These are phyloP conservation scores for Ambrosiella xylebori DNA, from an alignment of 2,329 filamentous ascomycete genomes.

Conservation along the genomic window DNA sequence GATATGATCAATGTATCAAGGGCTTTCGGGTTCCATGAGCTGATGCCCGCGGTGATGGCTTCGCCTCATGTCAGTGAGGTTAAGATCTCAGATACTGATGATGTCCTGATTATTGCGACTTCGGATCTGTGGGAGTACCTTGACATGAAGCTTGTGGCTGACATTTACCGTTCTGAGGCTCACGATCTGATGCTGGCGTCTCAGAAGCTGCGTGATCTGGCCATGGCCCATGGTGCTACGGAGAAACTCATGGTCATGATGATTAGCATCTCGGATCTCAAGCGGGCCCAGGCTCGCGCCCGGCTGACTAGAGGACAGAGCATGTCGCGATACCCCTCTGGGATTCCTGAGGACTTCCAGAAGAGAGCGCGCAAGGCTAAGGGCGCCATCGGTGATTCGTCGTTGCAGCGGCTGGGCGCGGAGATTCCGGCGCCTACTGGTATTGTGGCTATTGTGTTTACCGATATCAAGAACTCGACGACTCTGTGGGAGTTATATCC, in stretches of 20 bases:
- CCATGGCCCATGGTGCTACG: slow-evolving; percentile 85
- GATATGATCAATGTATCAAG: slow-evolving; percentile 81
- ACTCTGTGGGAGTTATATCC: slow-evolving; percentile 91
- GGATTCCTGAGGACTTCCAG: slow-evolving; percentile 50
- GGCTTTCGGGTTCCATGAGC: slow-evolving; percentile 84
- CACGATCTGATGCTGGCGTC: slow-evolving; percentile 86
- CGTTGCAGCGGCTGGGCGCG: slow-evolving; percentile 67
- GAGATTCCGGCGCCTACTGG: slow-evolving; percentile 85
- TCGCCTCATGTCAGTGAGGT: slow-evolving; percentile 69
- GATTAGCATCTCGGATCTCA: slow-evolving; percentile 78
- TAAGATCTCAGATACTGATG: slow-evolving; percentile 70
- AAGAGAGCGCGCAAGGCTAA: slow-evolving; percentile 49
- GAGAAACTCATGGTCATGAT: slow-evolving; percentile 99
- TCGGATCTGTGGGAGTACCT: slow-evolving; percentile 92
- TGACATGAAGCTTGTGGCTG: slow-evolving; percentile 74
- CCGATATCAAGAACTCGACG: slow-evolving; percentile 97
- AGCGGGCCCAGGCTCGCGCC: slow-evolving; percentile 62
- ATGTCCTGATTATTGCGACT: slow-evolving; percentile 83
- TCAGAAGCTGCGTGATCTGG: slow-evolving; percentile 84
- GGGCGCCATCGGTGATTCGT: slow-evolving; percentile 61
- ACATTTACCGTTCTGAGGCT: slow-evolving; percentile 74
- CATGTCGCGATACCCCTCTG: slow-evolving; percentile 64
- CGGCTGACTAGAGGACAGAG: slow-evolving; percentile 59
- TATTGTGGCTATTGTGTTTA: slow-evolving; percentile 87
- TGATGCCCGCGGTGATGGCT: slow-evolving; percentile 85